These are phyloP conservation scores for Clonostachys solani DNA, from an alignment of 2,329 filamentous ascomycete species.

Conservation along the genomic window DNA sequence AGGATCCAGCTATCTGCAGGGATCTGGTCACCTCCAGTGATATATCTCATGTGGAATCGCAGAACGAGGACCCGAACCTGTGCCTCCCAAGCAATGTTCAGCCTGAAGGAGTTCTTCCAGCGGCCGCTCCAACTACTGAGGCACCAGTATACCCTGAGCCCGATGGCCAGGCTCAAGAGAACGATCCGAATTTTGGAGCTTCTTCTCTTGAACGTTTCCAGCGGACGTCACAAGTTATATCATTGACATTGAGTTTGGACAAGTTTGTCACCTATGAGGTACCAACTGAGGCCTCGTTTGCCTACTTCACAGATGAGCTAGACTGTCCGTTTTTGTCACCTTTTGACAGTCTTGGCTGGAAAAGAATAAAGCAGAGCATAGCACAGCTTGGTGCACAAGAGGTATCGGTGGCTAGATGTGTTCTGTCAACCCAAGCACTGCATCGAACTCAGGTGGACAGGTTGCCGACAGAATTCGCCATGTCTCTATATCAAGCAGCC, in stretches of 20 bases:
- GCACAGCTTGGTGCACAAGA: not conserved
- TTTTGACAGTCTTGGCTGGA: conserved; percentile 4
- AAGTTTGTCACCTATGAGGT: conserved; percentile 1
- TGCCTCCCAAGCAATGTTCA: no score
- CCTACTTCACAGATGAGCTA: conserved; percentile 3
- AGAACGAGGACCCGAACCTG: no score
- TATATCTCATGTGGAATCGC: no score
- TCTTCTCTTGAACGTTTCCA: not conserved
- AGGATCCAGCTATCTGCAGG: no score
- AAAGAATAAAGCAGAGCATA: conserved; percentile 1
- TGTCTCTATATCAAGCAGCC: conserved; percentile 1
- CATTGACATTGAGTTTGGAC: conserved; percentile 1
- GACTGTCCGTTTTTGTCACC: conserved; percentile 4
- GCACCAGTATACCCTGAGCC: no score
- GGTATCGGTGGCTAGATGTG: not conserved
- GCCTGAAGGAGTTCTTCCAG: no score
- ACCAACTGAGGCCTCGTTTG: conserved; percentile 1
- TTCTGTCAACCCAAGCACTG: not conserved
- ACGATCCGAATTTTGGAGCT: no score
- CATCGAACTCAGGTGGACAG: conserved; percentile 3
- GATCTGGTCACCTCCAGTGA: no score
- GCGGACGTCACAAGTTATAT: not conserved
- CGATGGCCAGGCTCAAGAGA: no score
- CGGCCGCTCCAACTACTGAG: no score
- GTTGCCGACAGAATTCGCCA: conserved; percentile 3